These are phyloP conservation scores for Penicilliopsis zonata DNA, from an alignment of 495 filamentous ascomycete genomes.

Conservation along the genomic window DNA sequence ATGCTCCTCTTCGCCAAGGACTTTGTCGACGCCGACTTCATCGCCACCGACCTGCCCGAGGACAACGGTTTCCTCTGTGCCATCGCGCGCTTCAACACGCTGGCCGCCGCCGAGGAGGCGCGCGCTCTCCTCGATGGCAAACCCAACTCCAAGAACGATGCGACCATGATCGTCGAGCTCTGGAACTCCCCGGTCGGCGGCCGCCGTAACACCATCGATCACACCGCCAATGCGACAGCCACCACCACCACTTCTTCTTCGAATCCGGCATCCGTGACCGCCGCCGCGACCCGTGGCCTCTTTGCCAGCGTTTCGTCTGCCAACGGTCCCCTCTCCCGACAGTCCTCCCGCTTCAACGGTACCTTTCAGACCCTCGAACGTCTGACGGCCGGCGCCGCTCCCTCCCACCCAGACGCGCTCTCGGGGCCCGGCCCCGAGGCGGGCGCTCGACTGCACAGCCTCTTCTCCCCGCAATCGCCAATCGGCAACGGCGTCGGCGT, in stretches of 20 bases:
- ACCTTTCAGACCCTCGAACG: constrained; percentile 64
- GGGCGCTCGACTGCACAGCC: constrained; percentile 50
- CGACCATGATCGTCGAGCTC: constrained; percentile 71
- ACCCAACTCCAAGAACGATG: constrained; percentile 59
- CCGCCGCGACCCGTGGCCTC: constrained; percentile 33
- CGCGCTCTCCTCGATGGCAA: constrained; percentile 70
- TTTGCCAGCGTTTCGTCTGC: constrained; percentile 46
- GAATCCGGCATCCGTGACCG: too few species aligned
- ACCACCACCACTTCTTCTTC: too few species aligned
- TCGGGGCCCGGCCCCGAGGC: constrained; percentile 51
- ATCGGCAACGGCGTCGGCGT: constrained; percentile 66
- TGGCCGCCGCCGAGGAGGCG: constrained; percentile 65
- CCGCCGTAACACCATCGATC: constrained; percentile 39
- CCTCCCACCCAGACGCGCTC: constrained; percentile 40
- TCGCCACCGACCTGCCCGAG: constrained; percentile 50
- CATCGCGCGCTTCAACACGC: constrained; percentile 59
- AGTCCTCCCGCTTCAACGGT: constrained; percentile 65
- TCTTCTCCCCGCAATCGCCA: constrained; percentile 79
- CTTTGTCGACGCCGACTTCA: constrained; percentile 59
- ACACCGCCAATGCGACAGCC: too few species aligned
- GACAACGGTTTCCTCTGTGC: constrained; percentile 66
- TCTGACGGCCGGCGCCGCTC: constrained; percentile 51
- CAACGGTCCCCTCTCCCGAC: constrained; percentile 45
- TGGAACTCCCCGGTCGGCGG: constrained; percentile 33
- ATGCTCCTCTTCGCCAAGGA: constrained; percentile 85